A percentile compares a stretch with the other conserved stretches of the same genome.
These are phyloP conservation scores for Citrus inodora DNA, from an alignment of 345 rosid genomes.

Conservation along the genomic window DNA sequence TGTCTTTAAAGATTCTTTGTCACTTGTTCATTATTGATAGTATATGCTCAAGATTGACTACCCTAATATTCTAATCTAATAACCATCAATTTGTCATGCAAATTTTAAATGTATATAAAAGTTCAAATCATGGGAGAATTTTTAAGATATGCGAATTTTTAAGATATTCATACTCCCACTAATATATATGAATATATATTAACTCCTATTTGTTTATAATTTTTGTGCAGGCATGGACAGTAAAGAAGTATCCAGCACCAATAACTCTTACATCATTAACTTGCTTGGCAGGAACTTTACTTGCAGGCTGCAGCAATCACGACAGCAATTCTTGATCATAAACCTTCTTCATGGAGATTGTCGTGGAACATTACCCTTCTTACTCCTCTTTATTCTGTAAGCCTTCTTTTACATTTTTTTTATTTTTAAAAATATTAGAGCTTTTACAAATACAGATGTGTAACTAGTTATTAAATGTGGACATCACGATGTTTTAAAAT, in stretches of 20 bases:
- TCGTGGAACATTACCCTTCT: slow-evolving; percentile 7
- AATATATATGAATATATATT: not conserved
- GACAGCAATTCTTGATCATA: slow-evolving; percentile 8
- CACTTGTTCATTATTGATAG: too few species aligned
- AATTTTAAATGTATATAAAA: too few species aligned
- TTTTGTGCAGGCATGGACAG: not conserved
- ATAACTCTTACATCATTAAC: slow-evolving; percentile 6
- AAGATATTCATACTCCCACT: too few species aligned
- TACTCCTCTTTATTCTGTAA: slow-evolving; percentile 7
- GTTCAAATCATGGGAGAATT: too few species aligned
- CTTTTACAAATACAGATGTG: not conserved
- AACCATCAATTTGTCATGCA: too few species aligned
- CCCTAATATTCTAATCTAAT: too few species aligned
- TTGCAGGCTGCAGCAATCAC: not conserved
- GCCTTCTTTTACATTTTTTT: not conserved
- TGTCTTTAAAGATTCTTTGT: too few species aligned
- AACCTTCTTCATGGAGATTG: slow-evolving; percentile 9
- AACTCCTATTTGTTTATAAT: not conserved
- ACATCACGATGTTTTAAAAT: too few species aligned
- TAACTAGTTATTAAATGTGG: too few species aligned
- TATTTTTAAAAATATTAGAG: not conserved
- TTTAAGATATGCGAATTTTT: too few species aligned
- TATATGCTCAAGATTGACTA: too few species aligned
- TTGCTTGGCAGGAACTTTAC: slow-evolving; percentile 1
- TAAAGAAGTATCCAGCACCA: slow-evolving; percentile 7